Percentiles rank a stretch among this genome's conserved stretches.
Evolutionary conservation across 163 green algal species (phyloP).

Genomic region (Scenedesmus sp.): DNA sequence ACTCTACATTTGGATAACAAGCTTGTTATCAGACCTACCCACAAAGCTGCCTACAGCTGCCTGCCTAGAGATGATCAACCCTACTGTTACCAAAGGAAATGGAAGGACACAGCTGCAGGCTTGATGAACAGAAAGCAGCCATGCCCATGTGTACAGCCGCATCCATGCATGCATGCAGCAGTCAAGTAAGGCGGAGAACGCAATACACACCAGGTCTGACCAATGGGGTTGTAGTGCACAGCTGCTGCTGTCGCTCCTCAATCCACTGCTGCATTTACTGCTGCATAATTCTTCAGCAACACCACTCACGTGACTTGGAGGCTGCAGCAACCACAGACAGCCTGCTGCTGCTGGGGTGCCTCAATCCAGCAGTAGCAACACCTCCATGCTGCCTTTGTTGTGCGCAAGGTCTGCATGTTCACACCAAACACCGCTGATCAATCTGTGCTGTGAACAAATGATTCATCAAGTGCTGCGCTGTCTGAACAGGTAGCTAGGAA

Average conservation of each 20-base stretch:
- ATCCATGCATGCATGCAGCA: too few relatives aligned
- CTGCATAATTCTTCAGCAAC: not conserved
- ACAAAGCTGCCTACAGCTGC: too few relatives aligned
- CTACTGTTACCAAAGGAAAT: too few relatives aligned
- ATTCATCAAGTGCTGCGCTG: not conserved
- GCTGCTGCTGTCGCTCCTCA: too few relatives aligned
- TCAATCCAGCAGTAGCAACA: not conserved
- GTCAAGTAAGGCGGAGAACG: too few relatives aligned
- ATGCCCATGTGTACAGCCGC: too few relatives aligned
- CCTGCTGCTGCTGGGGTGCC: not conserved
- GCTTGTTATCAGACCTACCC: not conserved
- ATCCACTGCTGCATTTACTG: not conserved
- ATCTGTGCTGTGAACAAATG: not conserved
- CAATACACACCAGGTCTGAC: not conserved
- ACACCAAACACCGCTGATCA: not conserved
- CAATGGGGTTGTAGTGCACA: not conserved
- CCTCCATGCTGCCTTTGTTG: not conserved
- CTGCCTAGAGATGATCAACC: too few relatives aligned
- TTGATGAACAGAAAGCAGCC: not conserved
- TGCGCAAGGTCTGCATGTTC: not conserved
- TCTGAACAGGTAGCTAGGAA: not conserved
- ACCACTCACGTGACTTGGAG: not conserved
- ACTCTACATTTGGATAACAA: too few relatives aligned
- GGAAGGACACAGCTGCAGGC: not conserved
- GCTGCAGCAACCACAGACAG: not conserved